Base-by-base conservation (phyloP, 306 rosid genomes). In the Inga oerstediana region DNA sequence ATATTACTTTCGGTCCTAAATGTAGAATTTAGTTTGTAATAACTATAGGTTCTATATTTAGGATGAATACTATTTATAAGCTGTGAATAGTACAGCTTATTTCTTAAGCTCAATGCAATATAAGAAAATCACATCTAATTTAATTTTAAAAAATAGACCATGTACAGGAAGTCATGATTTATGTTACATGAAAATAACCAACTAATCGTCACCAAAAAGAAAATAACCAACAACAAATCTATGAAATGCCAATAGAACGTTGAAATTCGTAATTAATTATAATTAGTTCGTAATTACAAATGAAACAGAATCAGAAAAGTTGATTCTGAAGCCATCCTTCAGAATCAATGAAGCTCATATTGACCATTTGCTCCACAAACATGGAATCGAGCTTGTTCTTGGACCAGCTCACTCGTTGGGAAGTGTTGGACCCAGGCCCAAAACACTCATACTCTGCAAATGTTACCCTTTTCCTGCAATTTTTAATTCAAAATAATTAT, bases 281-380 rank as follows among this genome's bases (percentile, higher is more conserved):
- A 39, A 39, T 5, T 39, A 20, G n/a, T 56, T 8, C 7, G 64
- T 56, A 56, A 56, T 56, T 20, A 14, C 37, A 12, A 8, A 1
- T 2, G 34, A 74, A 30, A 17, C 4, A 4, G 17, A 75, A 30
- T 48, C 69, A 85, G 39, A 46, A 72, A 8, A 86, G 88, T 56
- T 74, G 91, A n/a, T 79, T 41, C 17, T 37, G 79, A 20, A 95
- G 78, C 98, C 98, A 93, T 3, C 93, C 90, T 15, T 89, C 89
- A 0, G 5, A 1, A 54, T 93, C 89, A 41, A 95, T 65, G 84
- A 85, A 95, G 11, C 72, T 65, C 17, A 72, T 14, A 56, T 88
- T 88, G 4, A 82, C 66, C 62, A 90, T 61, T 24, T 20, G 20
- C n/a, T 44, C 66, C 51, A 90, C 7, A 56, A 82, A 81, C 4